These are phyloP conservation scores for Quercus ilex DNA, from an alignment of 306 rosid genomes.

Conservation along the genomic window DNA sequence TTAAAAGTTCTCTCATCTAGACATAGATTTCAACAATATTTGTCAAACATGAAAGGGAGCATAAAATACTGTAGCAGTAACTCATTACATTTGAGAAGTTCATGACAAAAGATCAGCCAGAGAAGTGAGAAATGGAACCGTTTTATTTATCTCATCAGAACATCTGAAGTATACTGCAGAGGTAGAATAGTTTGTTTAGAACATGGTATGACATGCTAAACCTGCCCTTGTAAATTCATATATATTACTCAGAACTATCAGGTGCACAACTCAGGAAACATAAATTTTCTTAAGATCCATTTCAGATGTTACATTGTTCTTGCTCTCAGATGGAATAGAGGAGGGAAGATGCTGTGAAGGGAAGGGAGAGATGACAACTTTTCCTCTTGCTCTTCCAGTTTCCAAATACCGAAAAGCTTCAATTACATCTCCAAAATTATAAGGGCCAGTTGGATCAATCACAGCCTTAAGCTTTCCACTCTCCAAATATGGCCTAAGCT, in stretches of 20 bases:
- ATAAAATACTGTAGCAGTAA: too few relatives aligned
- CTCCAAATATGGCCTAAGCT: constrained; percentile 33
- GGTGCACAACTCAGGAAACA: not conserved
- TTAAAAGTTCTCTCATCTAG: too few relatives aligned
- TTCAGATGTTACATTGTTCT: not conserved
- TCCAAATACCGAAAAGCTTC: constrained; percentile 37
- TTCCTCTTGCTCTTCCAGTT: constrained; percentile 46
- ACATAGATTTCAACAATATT: too few relatives aligned
- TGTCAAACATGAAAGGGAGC: too few relatives aligned
- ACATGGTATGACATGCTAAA: not conserved
- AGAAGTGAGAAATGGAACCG: too few relatives aligned
- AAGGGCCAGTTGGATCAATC: constrained; percentile 41
- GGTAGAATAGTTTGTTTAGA: not conserved
- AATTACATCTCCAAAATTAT: constrained; percentile 24
- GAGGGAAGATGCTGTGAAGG: constrained; percentile 5
- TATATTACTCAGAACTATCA: not conserved
- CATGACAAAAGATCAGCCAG: too few relatives aligned
- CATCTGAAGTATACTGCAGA: not conserved
- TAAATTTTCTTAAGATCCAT: not conserved
- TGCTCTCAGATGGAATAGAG: constrained; percentile 3
- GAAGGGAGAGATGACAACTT: constrained; percentile 30
- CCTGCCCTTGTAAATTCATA: not conserved
- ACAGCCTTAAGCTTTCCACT: constrained; percentile 32
- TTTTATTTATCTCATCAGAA: not conserved
- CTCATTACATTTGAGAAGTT: too few relatives aligned